These are phyloP conservation scores for Rhodotorula kratochvilovae DNA, from an alignment of 768 basidiomycete genomes.

Conservation along the genomic window DNA sequence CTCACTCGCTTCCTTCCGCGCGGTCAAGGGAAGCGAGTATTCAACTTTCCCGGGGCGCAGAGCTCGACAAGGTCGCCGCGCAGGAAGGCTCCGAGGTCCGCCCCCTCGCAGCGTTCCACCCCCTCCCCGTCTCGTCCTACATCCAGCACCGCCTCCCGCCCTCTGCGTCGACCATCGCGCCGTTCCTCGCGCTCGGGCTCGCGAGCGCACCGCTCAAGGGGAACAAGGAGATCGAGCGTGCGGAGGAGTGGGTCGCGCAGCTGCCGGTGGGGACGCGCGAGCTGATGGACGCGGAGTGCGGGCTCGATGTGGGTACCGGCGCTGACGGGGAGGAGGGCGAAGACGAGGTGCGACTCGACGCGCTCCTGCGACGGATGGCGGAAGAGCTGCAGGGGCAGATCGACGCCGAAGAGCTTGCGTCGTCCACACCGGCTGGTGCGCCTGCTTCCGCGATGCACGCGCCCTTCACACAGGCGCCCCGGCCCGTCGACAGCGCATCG, in stretches of 20 bases:
- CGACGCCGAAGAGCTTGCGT: conserved; percentile 2
- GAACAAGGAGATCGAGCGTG: background rate
- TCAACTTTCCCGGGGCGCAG: too few relatives aligned
- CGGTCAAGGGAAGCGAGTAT: too few relatives aligned
- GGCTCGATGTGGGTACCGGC: background rate
- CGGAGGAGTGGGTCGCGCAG: conserved; percentile 12
- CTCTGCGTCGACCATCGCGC: background rate
- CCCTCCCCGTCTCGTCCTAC: conserved; percentile 28
- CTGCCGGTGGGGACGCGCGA: background rate
- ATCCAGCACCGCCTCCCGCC: conserved; percentile 14
- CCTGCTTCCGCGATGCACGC: too few relatives aligned
- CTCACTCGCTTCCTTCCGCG: background rate
- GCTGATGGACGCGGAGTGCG: background rate
- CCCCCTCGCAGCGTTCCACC: conserved; percentile 23
- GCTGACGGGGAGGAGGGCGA: background rate
- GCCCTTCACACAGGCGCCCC: background rate
- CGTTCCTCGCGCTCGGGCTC: conserved; percentile 18
- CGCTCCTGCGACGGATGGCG: conserved; percentile 4
- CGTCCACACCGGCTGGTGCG: too few relatives aligned
- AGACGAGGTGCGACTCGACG: background rate
- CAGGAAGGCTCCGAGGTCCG: conserved; percentile 30
- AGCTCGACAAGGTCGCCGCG: conserved; percentile 36
- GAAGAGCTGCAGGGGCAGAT: conserved; percentile 21
- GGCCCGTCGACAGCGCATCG: too few relatives aligned
- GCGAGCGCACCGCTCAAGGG: background rate